Percentiles rank a stretch among this genome's conserved stretches.
Evolutionary conservation across 2,329 filamentous ascomycete species (phyloP).

Genomic region (Calonectria hongkongensis): DNA sequence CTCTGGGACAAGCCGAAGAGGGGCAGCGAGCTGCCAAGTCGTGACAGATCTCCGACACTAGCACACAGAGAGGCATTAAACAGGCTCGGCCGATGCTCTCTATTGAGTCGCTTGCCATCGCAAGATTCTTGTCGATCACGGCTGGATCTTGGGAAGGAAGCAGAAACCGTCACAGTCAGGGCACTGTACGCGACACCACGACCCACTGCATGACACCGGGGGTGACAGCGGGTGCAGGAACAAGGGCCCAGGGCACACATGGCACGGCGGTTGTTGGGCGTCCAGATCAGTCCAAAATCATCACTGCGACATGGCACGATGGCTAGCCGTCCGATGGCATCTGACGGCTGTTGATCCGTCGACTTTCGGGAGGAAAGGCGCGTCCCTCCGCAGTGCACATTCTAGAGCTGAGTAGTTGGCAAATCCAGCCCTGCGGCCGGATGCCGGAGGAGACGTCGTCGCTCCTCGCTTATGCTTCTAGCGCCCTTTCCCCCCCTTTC

Average conservation of each 20-base stretch:
- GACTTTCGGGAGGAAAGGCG: constrained; percentile 28
- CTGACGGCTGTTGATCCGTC: constrained; percentile 31
- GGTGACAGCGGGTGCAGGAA: constrained; percentile 55
- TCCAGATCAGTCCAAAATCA: constrained; percentile 37
- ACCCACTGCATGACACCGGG: constrained; percentile 53
- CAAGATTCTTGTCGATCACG: constrained; percentile 34
- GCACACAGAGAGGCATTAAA: constrained; percentile 10
- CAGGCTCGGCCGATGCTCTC: constrained; percentile 22
- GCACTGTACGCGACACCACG: constrained; percentile 42
- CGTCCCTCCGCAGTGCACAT: constrained; percentile 20
- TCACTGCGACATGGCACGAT: constrained; percentile 47
- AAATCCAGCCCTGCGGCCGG: constrained; percentile 18
- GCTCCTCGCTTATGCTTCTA: constrained; percentile 35
- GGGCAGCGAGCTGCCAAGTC: constrained; percentile 11
- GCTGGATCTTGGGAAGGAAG: constrained; percentile 24
- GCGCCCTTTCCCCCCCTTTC: constrained; percentile 43
- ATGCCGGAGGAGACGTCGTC: constrained; percentile 25
- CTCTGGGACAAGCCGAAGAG: background rate
- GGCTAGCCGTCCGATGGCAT: constrained; percentile 41
- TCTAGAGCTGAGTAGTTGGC: constrained; percentile 13
- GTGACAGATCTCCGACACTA: constrained; percentile 18
- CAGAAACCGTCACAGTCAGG: constrained; percentile 35
- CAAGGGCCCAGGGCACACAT: constrained; percentile 48
- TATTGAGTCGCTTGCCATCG: constrained; percentile 16
- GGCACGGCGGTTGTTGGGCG: constrained; percentile 41